Percentiles rank a stretch among this genome's conserved stretches.
Evolutionary conservation across 768 basidiomycete genomes (phyloP).

Genomic region (Panaeolus papilionaceus): DNA sequence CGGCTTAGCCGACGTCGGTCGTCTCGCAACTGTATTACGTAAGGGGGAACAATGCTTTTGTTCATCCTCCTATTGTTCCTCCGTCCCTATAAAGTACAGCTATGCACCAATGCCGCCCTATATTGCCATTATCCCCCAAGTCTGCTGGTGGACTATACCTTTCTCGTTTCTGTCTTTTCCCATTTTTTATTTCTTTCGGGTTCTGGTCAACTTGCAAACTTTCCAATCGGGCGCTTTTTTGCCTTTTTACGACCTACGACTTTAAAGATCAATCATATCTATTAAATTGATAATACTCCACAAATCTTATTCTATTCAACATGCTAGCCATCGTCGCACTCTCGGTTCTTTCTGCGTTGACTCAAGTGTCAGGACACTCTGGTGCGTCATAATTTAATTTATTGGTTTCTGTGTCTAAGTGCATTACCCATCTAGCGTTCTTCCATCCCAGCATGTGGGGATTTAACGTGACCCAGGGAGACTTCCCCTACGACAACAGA

Average conservation of each 20-base stretch:
- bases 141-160: slow-evolving; percentile 11
- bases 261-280: background rate
- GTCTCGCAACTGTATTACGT: slow-evolving; percentile 3
- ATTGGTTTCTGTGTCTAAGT: background rate
- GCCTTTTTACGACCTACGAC: background rate
- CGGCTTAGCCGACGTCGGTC: slow-evolving; percentile 5
- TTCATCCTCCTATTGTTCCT: background rate
- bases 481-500: slow-evolving; percentile 68
- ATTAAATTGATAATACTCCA: background rate
- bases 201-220: slow-evolving; percentile 2
- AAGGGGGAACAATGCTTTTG: slow-evolving; percentile 9
- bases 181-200: background rate
- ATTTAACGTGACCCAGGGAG: slow-evolving; percentile 65
- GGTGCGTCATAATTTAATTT: slow-evolving; percentile 25
- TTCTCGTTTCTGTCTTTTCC: background rate
- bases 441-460: slow-evolving; percentile 69
- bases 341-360: slow-evolving; percentile 23
- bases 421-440: slow-evolving; percentile 40
- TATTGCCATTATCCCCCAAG: slow-evolving; percentile 7
- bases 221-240: background rate
- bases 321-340: slow-evolving; percentile 31
- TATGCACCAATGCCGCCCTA: background rate
- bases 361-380: slow-evolving; percentile 37
- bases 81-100: background rate
- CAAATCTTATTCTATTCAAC: slow-evolving; percentile 16